Base-by-base conservation (phyloP, 2,329 filamentous ascomycete species). In the Cytospora piceae region DNA sequence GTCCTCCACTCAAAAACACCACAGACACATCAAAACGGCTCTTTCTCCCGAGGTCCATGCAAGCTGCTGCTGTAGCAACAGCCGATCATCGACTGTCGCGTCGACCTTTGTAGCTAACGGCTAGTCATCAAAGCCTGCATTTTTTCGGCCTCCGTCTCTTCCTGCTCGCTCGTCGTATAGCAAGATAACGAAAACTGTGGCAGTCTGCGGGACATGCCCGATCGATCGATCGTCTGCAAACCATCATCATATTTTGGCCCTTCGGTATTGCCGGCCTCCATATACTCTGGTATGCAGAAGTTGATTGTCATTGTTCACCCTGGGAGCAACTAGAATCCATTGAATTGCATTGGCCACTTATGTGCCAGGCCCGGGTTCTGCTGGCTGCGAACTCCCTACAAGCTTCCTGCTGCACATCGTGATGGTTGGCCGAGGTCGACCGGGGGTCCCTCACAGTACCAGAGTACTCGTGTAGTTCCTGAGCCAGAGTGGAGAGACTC, bases 401-500 rank as follows among this genome's bases (percentile, higher is more conserved):
- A 63, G 52, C 55, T 42, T 63, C 59, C 54, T 14, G 32, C 57
- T 60, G 49, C 63, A 49, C 32, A 39, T 29, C 60, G 60, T 24
- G 53, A 62, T 58, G 60, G 64, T 63, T 63, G 58, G 64, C 53
- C 37, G 27, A 46, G 39, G 39, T 39, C 51, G 42, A 53, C 54
- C 27, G 34, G 56, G 49, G 42, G 55, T 37, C 54, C 52, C 57
- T 65, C 58, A 58, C 46, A 49, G n/a, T 49, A 49, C n/a, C 42
- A 58, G 17, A 24, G 46, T 49, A 49, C 42, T 8, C 24, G 11
- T 1, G 34, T 57, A 66, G 63, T 67, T 63, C 66, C 63, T 67
- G 66, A 27, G 64, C 63, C 65, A 55, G 37, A 46, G 65, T 67
- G 65, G 65, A 64, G 65, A 58, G 57, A 54, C 34, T 27, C 39